Percentiles rank a stretch among this genome's conserved stretches.
Evolutionary conservation across 108 stramenopile genomes (phyloP).

Genomic region (Cyclotella choctawhatcheeana): DNA sequence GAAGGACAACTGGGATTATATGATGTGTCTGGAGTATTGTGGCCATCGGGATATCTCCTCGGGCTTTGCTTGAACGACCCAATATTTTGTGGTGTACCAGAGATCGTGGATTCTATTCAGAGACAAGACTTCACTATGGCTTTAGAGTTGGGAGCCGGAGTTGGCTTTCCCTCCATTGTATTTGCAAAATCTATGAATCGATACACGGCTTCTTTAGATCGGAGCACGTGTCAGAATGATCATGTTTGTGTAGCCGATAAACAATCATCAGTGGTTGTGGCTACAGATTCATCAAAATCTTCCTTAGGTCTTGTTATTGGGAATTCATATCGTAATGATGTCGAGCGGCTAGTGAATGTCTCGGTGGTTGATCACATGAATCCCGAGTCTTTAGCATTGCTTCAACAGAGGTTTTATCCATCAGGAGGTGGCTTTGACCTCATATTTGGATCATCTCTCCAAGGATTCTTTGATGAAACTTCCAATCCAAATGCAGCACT

Average conservation of each 20-base stretch:
- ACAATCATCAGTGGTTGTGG: conserved; percentile 21
- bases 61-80: conserved; percentile 58
- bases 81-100: conserved; percentile 50
- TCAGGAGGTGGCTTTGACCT: conserved; percentile 51
- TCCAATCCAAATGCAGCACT: conserved; percentile 23
- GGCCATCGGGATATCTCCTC: conserved; percentile 71
- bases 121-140: conserved; percentile 11
- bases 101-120: conserved; percentile 29
- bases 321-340: conserved; percentile 26
- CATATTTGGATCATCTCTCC: conserved; percentile 61
- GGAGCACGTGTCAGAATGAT: not conserved
- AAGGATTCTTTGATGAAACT: conserved; percentile 58
- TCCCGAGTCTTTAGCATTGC: not conserved
- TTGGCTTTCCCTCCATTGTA: conserved; percentile 61
- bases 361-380: conserved; percentile 11
- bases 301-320: conserved; percentile 21
- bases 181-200: conserved; percentile 35
- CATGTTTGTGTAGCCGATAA: conserved; percentile 21
- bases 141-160: conserved; percentile 62
- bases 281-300: conserved; percentile 21
- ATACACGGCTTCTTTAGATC: not conserved
- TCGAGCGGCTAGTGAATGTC: conserved; percentile 15
- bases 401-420: conserved; percentile 20
- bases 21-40: conserved; percentile 62
- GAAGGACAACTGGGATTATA: conserved; percentile 60